Evolutionary conservation across 2,329 filamentous ascomycete species (phyloP).

Genomic region (Apiospora phragmitis): DNA sequence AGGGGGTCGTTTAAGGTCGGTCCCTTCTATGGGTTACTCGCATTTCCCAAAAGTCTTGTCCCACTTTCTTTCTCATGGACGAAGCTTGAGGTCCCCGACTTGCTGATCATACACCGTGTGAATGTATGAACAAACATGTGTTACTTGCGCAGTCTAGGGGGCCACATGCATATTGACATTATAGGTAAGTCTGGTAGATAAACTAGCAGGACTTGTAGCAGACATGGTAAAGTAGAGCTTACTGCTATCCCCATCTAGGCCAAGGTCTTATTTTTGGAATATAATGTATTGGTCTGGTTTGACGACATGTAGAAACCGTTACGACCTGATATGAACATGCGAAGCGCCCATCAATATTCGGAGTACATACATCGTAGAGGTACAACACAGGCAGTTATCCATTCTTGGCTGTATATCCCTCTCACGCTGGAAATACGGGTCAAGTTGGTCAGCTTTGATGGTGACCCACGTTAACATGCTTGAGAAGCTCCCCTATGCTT

Average conservation of each 20-base stretch:
- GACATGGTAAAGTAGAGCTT: neutral
- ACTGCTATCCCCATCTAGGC: too few relatives aligned
- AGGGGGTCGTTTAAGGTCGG: neutral
- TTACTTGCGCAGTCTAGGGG: neutral
- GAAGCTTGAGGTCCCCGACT: neutral
- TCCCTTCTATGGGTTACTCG: neutral
- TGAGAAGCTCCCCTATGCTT: neutral
- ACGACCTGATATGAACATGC: neutral
- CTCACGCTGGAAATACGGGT: too few relatives aligned
- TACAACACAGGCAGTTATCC: too few relatives aligned
- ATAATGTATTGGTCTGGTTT: neutral
- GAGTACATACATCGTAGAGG: neutral
- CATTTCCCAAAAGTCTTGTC: neutral
- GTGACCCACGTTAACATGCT: neutral
- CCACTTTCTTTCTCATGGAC: neutral
- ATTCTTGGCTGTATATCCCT: neutral
- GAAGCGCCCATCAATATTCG: neutral
- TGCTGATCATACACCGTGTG: neutral
- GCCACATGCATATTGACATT: neutral
- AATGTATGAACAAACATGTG: neutral
- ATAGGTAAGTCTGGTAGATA: neutral
- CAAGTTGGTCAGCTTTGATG: neutral
- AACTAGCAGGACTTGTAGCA: neutral
- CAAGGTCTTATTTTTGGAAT: neutral
- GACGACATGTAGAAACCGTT: neutral